These are phyloP conservation scores for Salvia rosmarinus DNA, from an alignment of 257 asterid species.

Conservation along the genomic window DNA sequence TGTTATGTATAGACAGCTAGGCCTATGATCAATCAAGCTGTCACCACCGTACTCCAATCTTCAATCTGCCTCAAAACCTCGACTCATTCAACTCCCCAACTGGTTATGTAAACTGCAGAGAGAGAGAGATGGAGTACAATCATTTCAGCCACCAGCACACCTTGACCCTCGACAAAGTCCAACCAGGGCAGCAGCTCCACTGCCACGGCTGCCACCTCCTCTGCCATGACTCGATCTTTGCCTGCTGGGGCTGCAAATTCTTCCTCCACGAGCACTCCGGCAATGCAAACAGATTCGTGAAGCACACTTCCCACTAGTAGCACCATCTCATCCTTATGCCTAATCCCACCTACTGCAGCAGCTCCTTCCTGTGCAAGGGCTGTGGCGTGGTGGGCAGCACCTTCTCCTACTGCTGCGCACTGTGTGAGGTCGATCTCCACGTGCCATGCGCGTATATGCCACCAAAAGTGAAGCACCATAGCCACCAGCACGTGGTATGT, in stretches of 20 bases:
- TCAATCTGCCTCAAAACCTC: slow-evolving; percentile 12
- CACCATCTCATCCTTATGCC: slow-evolving; percentile 66
- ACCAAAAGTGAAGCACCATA: slow-evolving; percentile 37
- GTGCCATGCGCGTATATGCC: slow-evolving; percentile 59
- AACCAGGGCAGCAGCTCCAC: slow-evolving; percentile 48
- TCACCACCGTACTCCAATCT: slow-evolving; percentile 15
- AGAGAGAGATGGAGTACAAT: slow-evolving; percentile 51
- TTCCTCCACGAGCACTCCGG: slow-evolving; percentile 81
- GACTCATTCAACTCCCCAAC: slow-evolving; percentile 22
- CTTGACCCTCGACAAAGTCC: slow-evolving; percentile 46
- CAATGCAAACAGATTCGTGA: slow-evolving; percentile 59
- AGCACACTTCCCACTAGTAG: slow-evolving; percentile 57
- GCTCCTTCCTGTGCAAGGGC: slow-evolving; percentile 57
- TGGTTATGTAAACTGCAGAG: slow-evolving; percentile 2
- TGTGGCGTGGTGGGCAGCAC: slow-evolving; percentile 59
- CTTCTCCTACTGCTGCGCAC: slow-evolving; percentile 58
- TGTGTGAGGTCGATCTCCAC: slow-evolving; percentile 75
- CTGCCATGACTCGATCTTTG: slow-evolving; percentile 54
- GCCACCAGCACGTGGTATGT: slow-evolving; percentile 52
- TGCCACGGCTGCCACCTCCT: slow-evolving; percentile 63
- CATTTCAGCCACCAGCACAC: slow-evolving; percentile 70
- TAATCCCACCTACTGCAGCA: slow-evolving; percentile 65
- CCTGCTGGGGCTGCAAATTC: slow-evolving; percentile 64
- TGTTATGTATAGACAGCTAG: not conserved
- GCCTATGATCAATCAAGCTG: slow-evolving; percentile 15